phyloP scores from a whole-genome alignment of 225 moss, liverwort and hornwort genomes.

The Lunularia cruciata region DNA sequence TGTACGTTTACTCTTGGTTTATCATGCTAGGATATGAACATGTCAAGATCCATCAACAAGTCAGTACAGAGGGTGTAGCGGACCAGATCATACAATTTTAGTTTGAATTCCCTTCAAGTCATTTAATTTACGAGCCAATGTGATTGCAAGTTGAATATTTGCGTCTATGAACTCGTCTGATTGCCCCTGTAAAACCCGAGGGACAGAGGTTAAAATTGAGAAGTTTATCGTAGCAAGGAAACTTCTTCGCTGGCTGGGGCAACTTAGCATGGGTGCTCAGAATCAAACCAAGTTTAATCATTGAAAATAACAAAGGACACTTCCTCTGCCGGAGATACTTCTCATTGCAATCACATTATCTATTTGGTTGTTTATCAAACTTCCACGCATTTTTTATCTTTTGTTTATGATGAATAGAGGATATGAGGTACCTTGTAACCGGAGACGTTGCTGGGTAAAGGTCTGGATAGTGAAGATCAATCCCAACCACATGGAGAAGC shows the following conservation, averaged over 20 bases:
- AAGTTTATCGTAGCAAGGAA: too few relatives aligned
- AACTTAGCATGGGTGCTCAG: too few relatives aligned
- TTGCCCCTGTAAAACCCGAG: slow-evolving; percentile 46
- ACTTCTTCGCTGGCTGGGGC: too few relatives aligned
- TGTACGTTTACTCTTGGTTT: too few relatives aligned
- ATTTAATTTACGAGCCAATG: slow-evolving; percentile 70
- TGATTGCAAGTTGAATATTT: slow-evolving; percentile 85
- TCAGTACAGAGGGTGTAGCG: not conserved
- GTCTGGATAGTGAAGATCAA: slow-evolving; percentile 34
- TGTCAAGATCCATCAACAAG: not conserved
- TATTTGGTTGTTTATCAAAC: too few relatives aligned
- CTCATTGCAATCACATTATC: too few relatives aligned
- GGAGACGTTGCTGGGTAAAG: slow-evolving; percentile 81
- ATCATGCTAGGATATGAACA: too few relatives aligned
- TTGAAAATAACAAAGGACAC: too few relatives aligned
- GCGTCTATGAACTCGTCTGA: slow-evolving; percentile 95
- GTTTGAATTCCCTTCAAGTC: slow-evolving; percentile 53
- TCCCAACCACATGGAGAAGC: not conserved
- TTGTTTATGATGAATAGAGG: not conserved
- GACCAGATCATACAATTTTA: slow-evolving; percentile 47
- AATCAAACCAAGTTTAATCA: too few relatives aligned
- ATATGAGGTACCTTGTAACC: slow-evolving; percentile 70
- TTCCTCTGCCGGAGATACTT: too few relatives aligned
- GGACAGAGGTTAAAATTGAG: too few relatives aligned
- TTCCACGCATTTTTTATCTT: too few relatives aligned